Conservation (phyloP, 768 basidiomycete genomes). For the Lepiota brunneoincarnata region DNA sequence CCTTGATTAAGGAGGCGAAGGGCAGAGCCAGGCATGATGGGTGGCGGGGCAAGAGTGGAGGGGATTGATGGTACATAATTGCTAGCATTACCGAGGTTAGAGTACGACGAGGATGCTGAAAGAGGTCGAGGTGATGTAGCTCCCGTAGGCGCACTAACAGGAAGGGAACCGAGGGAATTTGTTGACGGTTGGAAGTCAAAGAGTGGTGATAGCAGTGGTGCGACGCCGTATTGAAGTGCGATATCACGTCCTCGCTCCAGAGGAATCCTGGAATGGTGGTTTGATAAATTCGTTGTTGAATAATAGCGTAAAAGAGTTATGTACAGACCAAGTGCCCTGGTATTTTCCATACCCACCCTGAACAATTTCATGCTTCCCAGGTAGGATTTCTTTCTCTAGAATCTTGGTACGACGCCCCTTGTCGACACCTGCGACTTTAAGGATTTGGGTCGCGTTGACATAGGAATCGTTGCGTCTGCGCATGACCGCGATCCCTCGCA, state of each 20-base stretch:
- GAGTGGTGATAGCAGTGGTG: slow-evolving; percentile 80
- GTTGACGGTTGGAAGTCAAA: slow-evolving; percentile 90
- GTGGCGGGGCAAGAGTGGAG: slow-evolving; percentile 69
- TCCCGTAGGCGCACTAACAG: slow-evolving; percentile 46
- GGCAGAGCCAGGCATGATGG: slow-evolving; percentile 86
- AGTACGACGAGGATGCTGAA: slow-evolving; percentile 68
- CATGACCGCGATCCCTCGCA: slow-evolving; percentile 98
- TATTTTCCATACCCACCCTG: slow-evolving; percentile 99
- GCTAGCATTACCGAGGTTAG: slow-evolving; percentile 44
- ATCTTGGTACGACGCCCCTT: slow-evolving; percentile 97
- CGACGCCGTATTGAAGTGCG: slow-evolving; percentile 88
- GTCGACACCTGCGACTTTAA: slow-evolving; percentile 98
- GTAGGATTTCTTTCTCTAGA: slow-evolving; percentile 93
- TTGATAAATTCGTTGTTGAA: slow-evolving; percentile 15
- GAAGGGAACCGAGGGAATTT: slow-evolving; percentile 66
- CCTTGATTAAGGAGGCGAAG: slow-evolving; percentile 83
- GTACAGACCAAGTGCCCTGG: slow-evolving; percentile 92
- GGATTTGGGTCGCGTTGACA: slow-evolving; percentile 98
- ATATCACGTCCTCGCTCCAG: slow-evolving; percentile 92
- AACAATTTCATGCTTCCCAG: slow-evolving; percentile 95
- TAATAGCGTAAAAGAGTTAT: slow-evolving; percentile 4
- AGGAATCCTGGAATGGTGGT: slow-evolving; percentile 71
- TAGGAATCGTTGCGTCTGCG: slow-evolving; percentile 90
- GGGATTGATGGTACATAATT: slow-evolving; percentile 44
- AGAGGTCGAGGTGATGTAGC: slow-evolving; percentile 59